Percentiles rank a stretch among this genome's conserved stretches.
Evolutionary conservation across 306 rosid genomes (phyloP).

Genomic region (Vigna reflexopilosa): DNA sequence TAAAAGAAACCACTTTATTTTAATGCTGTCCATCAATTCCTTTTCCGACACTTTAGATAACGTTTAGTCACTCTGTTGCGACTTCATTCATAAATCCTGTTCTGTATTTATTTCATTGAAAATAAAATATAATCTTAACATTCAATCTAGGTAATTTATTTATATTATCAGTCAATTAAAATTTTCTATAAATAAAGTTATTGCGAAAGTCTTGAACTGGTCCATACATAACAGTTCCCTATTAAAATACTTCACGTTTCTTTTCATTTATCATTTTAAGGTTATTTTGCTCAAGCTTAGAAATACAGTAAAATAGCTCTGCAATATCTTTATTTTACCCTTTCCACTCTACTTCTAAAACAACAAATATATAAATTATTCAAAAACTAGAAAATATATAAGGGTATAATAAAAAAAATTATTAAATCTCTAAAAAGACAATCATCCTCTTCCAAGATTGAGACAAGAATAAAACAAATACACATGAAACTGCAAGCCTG

Average conservation of each 20-base stretch:
- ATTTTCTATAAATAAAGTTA: background rate
- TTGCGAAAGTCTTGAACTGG: background rate
- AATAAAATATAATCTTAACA: background rate
- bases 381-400: too few relatives aligned
- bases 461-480: background rate
- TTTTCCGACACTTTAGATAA: background rate
- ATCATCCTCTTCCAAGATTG: too few relatives aligned
- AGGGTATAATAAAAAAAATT: too few relatives aligned
- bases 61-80: background rate
- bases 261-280: too few relatives aligned
- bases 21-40: background rate
- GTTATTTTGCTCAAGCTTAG: too few relatives aligned
- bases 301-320: too few relatives aligned
- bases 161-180: background rate
- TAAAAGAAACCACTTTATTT: constrained; percentile 4
- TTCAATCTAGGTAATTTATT: background rate
- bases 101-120: background rate
- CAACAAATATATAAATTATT: too few relatives aligned
- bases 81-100: background rate
- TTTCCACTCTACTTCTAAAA: too few relatives aligned
- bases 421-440: too few relatives aligned
- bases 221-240: background rate
- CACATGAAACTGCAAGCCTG: background rate
- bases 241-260: background rate
- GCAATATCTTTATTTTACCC: too few relatives aligned